These are phyloP conservation scores for Metarhizium brunneum DNA, from an alignment of 2,329 filamentous ascomycete species.

Conservation along the genomic window DNA sequence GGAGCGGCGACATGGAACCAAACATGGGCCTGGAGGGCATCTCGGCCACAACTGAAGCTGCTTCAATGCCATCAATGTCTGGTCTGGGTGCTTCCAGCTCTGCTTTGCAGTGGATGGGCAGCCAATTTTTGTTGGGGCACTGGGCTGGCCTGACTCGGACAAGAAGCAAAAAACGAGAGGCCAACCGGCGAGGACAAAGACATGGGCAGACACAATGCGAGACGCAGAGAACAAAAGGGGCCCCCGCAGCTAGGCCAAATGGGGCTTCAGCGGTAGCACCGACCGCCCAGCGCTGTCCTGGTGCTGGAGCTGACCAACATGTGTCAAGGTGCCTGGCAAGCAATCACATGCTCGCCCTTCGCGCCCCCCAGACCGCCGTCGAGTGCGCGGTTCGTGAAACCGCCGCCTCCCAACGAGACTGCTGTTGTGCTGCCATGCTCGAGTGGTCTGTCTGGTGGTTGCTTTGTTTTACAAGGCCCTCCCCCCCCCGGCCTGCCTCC, in stretches of 20 bases:
- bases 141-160: background rate
- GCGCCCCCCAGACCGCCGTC: constrained; percentile 8
- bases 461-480: background rate
- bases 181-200: background rate
- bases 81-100: too few species aligned
- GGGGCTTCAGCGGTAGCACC: background rate
- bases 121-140: background rate
- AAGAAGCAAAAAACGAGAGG: background rate
- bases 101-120: too few species aligned
- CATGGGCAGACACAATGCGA: background rate
- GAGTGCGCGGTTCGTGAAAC: constrained; percentile 13
- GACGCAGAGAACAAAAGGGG: background rate
- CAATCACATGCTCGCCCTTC: constrained; percentile 37
- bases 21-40: too few species aligned
- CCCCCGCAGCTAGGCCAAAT: background rate
- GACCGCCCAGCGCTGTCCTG: background rate
- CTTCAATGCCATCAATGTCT: too few species aligned
- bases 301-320: too few species aligned
- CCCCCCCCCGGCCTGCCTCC: background rate
- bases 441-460: background rate
- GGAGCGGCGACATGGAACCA: too few species aligned
- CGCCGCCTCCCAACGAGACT: constrained; percentile 9
- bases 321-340: constrained; percentile 2
- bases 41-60: too few species aligned
- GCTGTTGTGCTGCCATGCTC: background rate